Evolutionary conservation across 225 moss, liverwort and hornwort species (phyloP).

Genomic region (Straminergon stramineum): DNA sequence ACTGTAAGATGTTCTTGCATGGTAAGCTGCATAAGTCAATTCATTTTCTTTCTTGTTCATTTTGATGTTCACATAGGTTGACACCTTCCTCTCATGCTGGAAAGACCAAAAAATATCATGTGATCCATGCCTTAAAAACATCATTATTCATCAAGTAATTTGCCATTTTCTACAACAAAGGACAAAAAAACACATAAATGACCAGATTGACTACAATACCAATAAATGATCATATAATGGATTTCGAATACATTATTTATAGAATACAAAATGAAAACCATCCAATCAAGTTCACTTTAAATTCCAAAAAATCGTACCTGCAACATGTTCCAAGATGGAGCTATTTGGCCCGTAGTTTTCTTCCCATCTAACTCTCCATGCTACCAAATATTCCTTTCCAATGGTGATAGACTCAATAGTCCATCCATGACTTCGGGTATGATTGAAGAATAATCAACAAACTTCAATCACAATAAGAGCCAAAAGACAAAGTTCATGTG

Average conservation of each 20-base stretch:
- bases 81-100: not conserved
- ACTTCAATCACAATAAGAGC: not conserved
- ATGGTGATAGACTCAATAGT: not conserved
- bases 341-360: not conserved
- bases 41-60: not conserved
- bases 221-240: not conserved
- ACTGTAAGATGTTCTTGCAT: not conserved
- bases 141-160: not conserved
- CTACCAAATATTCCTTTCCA: not conserved
- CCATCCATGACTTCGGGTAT: not conserved
- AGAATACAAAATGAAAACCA: not conserved
- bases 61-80: not conserved
- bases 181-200: not conserved
- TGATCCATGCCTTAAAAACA: not conserved
- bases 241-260: not conserved
- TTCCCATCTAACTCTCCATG: not conserved
- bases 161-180: fast-evolving
- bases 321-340: not conserved
- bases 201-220: not conserved
- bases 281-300: not conserved
- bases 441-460: not conserved
- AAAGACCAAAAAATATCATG: not conserved
- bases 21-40: not conserved
- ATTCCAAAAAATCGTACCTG: not conserved
- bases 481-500: not conserved